These are phyloP conservation scores for Suillus alpinus DNA, from an alignment of 768 basidiomycete species.

Conservation along the genomic window DNA sequence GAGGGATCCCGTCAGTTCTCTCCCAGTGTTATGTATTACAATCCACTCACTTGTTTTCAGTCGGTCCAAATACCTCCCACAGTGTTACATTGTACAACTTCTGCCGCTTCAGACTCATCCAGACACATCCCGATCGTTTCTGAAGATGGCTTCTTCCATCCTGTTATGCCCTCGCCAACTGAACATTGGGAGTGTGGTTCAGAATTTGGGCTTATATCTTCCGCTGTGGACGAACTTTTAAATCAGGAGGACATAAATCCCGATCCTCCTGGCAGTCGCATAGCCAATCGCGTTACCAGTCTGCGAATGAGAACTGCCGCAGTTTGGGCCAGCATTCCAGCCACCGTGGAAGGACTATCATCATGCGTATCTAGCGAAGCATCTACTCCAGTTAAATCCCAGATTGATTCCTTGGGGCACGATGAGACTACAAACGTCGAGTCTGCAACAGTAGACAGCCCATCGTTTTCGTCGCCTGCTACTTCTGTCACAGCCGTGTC, in stretches of 20 bases:
- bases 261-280: constrained; percentile 20
- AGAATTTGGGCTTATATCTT: background rate
- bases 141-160: background rate
- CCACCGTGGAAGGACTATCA: constrained; percentile 12
- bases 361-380: background rate
- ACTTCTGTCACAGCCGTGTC: background rate
- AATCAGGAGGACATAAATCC: background rate
- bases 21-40: background rate
- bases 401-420: background rate
- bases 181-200: background rate
- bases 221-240: background rate
- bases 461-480: background rate
- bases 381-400: background rate
- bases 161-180: no score
- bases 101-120: background rate
- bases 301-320: constrained; percentile 28
- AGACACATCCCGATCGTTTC: background rate
- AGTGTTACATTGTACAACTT: background rate
- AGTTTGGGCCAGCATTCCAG: constrained; percentile 26
- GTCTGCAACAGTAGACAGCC: background rate
- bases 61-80: background rate
- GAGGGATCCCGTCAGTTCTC: background rate
- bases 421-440: background rate
- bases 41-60: background rate
- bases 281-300: constrained; percentile 16